Evolutionary conservation across 73 alveolate genomes (phyloP), one percentile per base, ranked within the genome.

Genomic region (Breviolum minutum): DNA sequence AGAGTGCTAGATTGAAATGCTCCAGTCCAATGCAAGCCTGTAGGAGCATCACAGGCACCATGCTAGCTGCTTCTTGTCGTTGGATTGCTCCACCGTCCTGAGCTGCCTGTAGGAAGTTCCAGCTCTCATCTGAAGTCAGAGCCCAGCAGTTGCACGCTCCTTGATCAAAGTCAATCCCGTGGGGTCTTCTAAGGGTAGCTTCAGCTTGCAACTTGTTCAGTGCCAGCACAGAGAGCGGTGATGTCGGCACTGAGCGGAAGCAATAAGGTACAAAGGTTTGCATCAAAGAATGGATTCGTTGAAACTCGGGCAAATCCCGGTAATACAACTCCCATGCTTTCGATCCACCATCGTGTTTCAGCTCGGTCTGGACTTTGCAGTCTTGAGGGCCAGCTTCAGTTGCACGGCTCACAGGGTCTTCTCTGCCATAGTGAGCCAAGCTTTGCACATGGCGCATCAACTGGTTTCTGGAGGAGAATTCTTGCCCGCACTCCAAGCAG

Each of bases 381-480:
- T 30, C 86, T 17, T 87, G 54, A 24, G 26, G 26, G 24, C 60
- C 60, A 7, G 40, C 81, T 40, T 20, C 70, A 54, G n/a, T 19
- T 82, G 6, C 91, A 32, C 60, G 68, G 11, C 7, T 26, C 70
- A 7, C 91, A 40, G 19, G 6, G 12, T 84, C 54, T 20, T 54
- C 91, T 10, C 14, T 10, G 24, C 30, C 97, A 14, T 91, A 91
- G 66, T 91, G 97, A 32, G 88, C 97, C 32, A 79, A 30, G 60
- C 97, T 91, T 63, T 70, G 85, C 62, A 91, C 77, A 40, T 91
- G 97, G n/a, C 97, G 97, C 97, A 91, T 91, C 88, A 91, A 87
- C 85, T 91, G 97, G 77, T 91, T 91, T 73, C 97, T 70, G 30
- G 97, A 91, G 22, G 97, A 61, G 32, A 91, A 91, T 8, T 40